phyloP scores from a whole-genome alignment of 31 red algal species.

The Odonthalia washingtoniensis region DNA sequence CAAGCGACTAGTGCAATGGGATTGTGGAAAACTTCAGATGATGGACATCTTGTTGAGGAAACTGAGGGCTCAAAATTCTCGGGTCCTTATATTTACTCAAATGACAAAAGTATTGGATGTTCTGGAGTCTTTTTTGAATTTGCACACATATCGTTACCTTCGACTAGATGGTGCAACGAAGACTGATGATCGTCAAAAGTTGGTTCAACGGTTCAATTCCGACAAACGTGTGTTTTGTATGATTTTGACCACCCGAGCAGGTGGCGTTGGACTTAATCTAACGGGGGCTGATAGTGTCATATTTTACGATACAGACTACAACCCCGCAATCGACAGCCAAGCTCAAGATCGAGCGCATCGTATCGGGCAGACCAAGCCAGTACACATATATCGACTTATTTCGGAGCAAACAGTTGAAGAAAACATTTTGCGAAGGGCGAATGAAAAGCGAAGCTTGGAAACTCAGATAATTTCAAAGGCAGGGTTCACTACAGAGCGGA shows the following conservation, averaged over 20 bases:
- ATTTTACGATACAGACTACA: conserved; percentile 97
- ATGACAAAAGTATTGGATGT: conserved; percentile 92
- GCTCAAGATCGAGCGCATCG: conserved; percentile 94
- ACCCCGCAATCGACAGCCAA: conserved; percentile 91
- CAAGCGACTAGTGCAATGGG: conserved; percentile 88
- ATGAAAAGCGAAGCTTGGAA: conserved; percentile 90
- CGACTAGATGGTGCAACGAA: conserved; percentile 88
- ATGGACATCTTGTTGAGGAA: conserved; percentile 69
- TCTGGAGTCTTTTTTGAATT: conserved; percentile 93
- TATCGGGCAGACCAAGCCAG: conserved; percentile 90
- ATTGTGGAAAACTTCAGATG: conserved; percentile 95
- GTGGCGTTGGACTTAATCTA: conserved; percentile 85
- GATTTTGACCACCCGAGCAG: conserved; percentile 82
- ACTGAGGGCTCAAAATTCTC: conserved; percentile 58
- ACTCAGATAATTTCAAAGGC: conserved; percentile 78
- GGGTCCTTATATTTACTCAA: conserved; percentile 90
- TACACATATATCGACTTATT: conserved; percentile 88
- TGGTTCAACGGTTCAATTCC: conserved; percentile 88
- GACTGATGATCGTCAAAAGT: conserved; percentile 77
- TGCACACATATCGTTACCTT: conserved; percentile 78
- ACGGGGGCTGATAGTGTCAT: conserved; percentile 92
- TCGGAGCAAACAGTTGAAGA: conserved; percentile 91
- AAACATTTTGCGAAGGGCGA: conserved; percentile 83
- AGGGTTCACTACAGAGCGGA: conserved; percentile 81
- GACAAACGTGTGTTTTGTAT: conserved; percentile 82